Conservation (phyloP, 495 filamentous ascomycete genomes). For the Xylaria palmicola region DNA sequence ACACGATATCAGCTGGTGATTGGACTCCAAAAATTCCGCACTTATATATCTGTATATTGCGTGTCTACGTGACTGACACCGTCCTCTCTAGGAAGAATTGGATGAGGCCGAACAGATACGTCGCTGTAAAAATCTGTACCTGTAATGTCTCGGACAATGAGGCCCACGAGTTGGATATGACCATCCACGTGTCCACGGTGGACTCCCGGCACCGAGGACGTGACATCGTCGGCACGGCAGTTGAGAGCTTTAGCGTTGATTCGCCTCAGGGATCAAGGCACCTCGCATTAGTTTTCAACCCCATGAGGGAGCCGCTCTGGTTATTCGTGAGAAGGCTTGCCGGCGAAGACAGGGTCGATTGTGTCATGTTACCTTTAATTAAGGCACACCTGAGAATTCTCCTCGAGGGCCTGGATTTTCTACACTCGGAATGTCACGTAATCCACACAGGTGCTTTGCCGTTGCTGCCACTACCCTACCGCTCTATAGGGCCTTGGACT, state of each 20-base stretch:
- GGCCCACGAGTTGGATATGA: slow-evolving; percentile 38
- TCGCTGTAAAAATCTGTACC: slow-evolving; percentile 44
- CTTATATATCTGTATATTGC: slow-evolving; percentile 1
- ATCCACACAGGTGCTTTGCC: slow-evolving; percentile 38
- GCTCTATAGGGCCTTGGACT: not conserved
- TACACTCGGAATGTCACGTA: slow-evolving; percentile 39
- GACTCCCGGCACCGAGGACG: slow-evolving; percentile 36
- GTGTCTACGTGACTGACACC: slow-evolving; percentile 13
- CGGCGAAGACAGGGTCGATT: slow-evolving; percentile 25
- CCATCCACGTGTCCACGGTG: slow-evolving; percentile 34
- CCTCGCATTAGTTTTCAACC: slow-evolving; percentile 41
- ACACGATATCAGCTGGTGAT: slow-evolving; percentile 40
- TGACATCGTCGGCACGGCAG: slow-evolving; percentile 28
- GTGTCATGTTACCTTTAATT: slow-evolving; percentile 22
- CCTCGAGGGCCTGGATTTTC: slow-evolving; percentile 47
- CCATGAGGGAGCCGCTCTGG: slow-evolving; percentile 44
- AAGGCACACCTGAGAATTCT: slow-evolving; percentile 42
- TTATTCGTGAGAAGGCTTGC: slow-evolving; percentile 38
- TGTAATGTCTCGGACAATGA: slow-evolving; percentile 29
- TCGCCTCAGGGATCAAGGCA: slow-evolving; percentile 38
- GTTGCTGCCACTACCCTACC: not conserved
- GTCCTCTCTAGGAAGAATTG: slow-evolving; percentile 21
- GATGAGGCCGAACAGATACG: slow-evolving; percentile 36
- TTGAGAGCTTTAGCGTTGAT: slow-evolving; percentile 37
- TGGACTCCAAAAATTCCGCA: slow-evolving; percentile 19